Percentiles rank a stretch among this genome's conserved stretches.
Conservation (phyloP, 179 eudicot genomes). For the Sideroxylon spinosum region DNA sequence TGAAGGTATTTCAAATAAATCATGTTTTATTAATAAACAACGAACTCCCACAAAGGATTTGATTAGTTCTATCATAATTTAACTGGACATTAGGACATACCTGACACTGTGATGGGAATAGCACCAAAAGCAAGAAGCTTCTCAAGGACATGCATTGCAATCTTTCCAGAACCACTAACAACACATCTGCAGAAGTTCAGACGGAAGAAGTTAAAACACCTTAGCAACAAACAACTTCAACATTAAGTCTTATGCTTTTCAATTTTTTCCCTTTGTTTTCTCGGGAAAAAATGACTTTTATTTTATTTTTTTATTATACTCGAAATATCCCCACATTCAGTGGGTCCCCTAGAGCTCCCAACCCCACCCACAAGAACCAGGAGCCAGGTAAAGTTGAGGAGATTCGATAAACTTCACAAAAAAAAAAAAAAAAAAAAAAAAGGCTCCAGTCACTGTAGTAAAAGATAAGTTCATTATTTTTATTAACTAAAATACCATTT, state of each 20-base stretch:
- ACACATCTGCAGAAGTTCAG: conserved; percentile 53
- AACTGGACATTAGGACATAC: conserved; percentile 28
- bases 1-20: background rate
- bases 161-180: conserved; percentile 94
- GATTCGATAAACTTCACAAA: too few relatives aligned
- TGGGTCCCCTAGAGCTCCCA: too few relatives aligned
- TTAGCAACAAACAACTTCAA: conserved; percentile 6
- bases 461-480: background rate
- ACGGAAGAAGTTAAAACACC: conserved; percentile 13
- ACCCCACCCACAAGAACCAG: background rate
- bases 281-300: too few relatives aligned
- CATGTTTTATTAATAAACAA: background rate
- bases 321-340: too few relatives aligned
- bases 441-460: background rate
- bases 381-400: too few relatives aligned
- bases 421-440: too few relatives aligned
- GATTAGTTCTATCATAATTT: background rate
- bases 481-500: background rate
- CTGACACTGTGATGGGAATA: conserved; percentile 83
- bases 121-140: conserved; percentile 88
- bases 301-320: too few relatives aligned
- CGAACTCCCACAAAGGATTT: background rate
- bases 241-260: background rate
- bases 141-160: conserved; percentile 89
- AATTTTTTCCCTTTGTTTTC: too few relatives aligned